Percentiles rank a stretch among this genome's conserved stretches.
These are phyloP conservation scores for Mycena galericulata DNA, from an alignment of 768 basidiomycete genomes.

Conservation along the genomic window DNA sequence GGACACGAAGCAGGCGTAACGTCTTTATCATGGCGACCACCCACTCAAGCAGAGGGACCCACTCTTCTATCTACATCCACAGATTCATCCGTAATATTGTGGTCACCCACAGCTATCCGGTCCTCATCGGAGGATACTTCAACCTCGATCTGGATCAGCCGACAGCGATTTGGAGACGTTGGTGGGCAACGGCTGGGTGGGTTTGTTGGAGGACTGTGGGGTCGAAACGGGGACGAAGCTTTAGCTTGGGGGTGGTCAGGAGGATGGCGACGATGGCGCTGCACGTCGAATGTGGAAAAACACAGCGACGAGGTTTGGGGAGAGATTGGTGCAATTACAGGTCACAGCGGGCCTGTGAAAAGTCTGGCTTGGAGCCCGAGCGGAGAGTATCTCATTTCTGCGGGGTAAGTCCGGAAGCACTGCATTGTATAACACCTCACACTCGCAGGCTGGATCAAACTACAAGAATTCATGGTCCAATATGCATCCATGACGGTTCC, in stretches of 20 bases:
- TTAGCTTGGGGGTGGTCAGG: constrained; percentile 96
- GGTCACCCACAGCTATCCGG: constrained; percentile 79
- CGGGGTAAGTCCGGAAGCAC: constrained; percentile 66
- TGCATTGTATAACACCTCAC: constrained; percentile 6
- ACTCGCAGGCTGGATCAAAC: constrained; percentile 86
- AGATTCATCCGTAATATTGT: constrained; percentile 95
- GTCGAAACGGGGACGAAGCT: constrained; percentile 66
- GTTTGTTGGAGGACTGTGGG: constrained; percentile 94
- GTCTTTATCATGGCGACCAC: constrained; percentile 85
- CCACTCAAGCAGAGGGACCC: constrained; percentile 41
- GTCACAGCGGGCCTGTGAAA: constrained; percentile 85
- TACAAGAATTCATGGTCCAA: constrained; percentile 84
- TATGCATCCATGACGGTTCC: constrained; percentile 39
- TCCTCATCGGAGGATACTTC: constrained; percentile 49
- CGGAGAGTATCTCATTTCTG: constrained; percentile 88
- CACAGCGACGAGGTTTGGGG: constrained; percentile 67
- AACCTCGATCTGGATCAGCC: constrained; percentile 89
- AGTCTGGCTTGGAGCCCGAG: constrained; percentile 88
- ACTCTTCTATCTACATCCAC: constrained; percentile 92
- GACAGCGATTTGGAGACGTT: constrained; percentile 93
- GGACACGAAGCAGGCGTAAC: constrained; percentile 98
- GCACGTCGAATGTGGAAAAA: constrained; percentile 39
- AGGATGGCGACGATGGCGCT: constrained; percentile 90
- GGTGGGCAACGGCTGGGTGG: constrained; percentile 93
- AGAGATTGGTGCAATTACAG: constrained; percentile 84